Base-by-base conservation (phyloP, 2,329 filamentous ascomycete species). In the Aureobasidium pullulans region DNA sequence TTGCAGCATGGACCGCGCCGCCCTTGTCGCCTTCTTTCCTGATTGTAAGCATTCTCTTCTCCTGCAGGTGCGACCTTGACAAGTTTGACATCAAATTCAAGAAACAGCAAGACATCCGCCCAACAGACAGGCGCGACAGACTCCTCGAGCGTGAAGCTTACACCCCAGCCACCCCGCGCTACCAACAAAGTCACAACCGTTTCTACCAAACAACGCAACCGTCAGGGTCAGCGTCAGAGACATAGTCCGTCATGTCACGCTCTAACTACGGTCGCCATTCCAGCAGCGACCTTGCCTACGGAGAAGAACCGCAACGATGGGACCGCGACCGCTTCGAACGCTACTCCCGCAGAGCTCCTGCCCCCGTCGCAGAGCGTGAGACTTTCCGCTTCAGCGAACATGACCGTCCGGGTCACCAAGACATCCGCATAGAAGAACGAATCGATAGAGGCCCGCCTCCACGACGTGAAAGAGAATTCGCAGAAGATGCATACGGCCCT, bases 281-380 rank as follows among this genome's bases (percentile, higher is more conserved):
- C n/a, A 72, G 73, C 19, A 75, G 75, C 62, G 71, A 75, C 60
- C 70, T 78, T 48, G 72, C 73, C 44, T 73, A 71, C 63, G 72
- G 70, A 62, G 76, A 78, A 31, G 71, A 75, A 23, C 72, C 73
- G n/a, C 70, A 78, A 64, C 72, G 77, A 65, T 80, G 77, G 77
- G 77, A 80, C 64, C 73, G 77, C 61, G 77, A 78, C 61, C 73
- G 73, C 61, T 79, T 80, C 63, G 77, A 80, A 68, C 74, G 76
- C 61, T 73, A 76, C 67, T 31, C 39, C 23, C 52, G 52, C 15
- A 67, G 71, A 40, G 47, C 43, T 46, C 62, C 62, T 48, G 52
- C 64, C 37, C 64, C 63, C n/a, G 68, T 37, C 10, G 39, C 69
- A 29, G 72, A 73, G 16, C 70, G 71, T 37, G 77, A 79, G 61